Base-by-base conservation (phyloP, 192 early-diverging fungal genomes). In the Glomus cerebriforme region DNA sequence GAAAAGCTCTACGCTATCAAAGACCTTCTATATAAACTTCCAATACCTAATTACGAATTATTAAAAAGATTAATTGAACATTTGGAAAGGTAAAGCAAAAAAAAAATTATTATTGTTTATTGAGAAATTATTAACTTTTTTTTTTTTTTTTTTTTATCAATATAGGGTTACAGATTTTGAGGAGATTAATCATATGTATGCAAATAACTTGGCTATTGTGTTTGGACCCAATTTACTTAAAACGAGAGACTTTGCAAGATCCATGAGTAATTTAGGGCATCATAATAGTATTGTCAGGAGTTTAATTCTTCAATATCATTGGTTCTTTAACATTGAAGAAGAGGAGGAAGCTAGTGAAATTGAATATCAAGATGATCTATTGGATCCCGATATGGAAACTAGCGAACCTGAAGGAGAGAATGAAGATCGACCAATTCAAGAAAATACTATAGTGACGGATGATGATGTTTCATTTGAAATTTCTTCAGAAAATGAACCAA, bases 221-320 rank as follows among this genome's bases (percentile, higher is more conserved):
- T 98, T 96, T 92, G 96, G 95, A 1, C 97, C 97, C 1, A 96
- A 95, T 19, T 82, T 98, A 67, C 81, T 98, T 34, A 89, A 90
- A 22, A 84, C 82, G 7, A 90, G 89, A 3, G 88, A 88, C 73
- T 91, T 91, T 71, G 82, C 87, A 63, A 84, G 83, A 9, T 86
- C 90, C 17, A 94, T 94, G 92, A 87, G 91, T 37, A 93, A 94
- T 75, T 71, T 94, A 31, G 92, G 92, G 17, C 89, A 92, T 76
- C 90, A 92, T 24, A 92, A 90, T 77, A 90, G 86, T 73, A 90
- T 93, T 32, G 88, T 93, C 81, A 91, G 91, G 74, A 90, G 91
- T 80, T 80, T 94, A 75, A 92, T 94, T 32, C 78, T 93, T 27
- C 90, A 92, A 68, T 94, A 93, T 81, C 93, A 94, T 82, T 93